Percentiles rank a stretch among this genome's conserved stretches.
Conservation (phyloP, 2,329 filamentous ascomycete species). For the Fusarium sublunatum region DNA sequence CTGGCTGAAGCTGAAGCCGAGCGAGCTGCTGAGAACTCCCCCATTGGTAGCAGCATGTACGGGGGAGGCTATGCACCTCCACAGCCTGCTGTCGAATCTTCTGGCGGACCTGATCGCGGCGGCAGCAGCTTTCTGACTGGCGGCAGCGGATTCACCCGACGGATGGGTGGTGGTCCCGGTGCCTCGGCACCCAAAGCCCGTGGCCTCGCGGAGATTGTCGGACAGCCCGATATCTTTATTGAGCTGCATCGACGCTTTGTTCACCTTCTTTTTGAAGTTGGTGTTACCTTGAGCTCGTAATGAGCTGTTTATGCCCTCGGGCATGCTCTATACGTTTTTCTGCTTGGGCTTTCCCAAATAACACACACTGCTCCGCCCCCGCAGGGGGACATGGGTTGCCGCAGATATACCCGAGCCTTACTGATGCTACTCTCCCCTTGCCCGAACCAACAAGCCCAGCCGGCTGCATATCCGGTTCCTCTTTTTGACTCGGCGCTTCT, state of each 20-base stretch:
- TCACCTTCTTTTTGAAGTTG: constrained; percentile 69
- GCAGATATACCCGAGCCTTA: constrained; percentile 31
- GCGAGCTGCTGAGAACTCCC: constrained; percentile 60
- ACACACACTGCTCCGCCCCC: constrained; percentile 5
- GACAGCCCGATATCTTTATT: constrained; percentile 75
- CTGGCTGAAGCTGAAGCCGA: constrained; percentile 73
- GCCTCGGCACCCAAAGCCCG: constrained; percentile 67
- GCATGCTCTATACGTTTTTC: constrained; percentile 47
- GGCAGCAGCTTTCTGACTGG: constrained; percentile 68
- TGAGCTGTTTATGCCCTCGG: constrained; percentile 39
- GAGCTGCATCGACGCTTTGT: constrained; percentile 74
- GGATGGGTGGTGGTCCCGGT: constrained; percentile 67
- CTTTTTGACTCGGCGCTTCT: constrained; percentile 12
- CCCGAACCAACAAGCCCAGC: constrained; percentile 12
- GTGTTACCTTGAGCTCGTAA: constrained; percentile 64
- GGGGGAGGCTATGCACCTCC: constrained; percentile 49
- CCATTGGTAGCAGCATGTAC: constrained; percentile 54
- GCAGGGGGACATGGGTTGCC: constrained; percentile 20
- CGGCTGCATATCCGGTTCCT: constrained; percentile 18
- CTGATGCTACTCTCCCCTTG: constrained; percentile 15
- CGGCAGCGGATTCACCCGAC: constrained; percentile 66
- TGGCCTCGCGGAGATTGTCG: constrained; percentile 73
- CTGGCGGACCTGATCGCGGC: constrained; percentile 52
- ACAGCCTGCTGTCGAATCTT: constrained; percentile 47
- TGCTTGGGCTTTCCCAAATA: constrained; percentile 20